Base-by-base conservation (phyloP, 371 early-diverging fungal species). In the Mucor racemosus region DNA sequence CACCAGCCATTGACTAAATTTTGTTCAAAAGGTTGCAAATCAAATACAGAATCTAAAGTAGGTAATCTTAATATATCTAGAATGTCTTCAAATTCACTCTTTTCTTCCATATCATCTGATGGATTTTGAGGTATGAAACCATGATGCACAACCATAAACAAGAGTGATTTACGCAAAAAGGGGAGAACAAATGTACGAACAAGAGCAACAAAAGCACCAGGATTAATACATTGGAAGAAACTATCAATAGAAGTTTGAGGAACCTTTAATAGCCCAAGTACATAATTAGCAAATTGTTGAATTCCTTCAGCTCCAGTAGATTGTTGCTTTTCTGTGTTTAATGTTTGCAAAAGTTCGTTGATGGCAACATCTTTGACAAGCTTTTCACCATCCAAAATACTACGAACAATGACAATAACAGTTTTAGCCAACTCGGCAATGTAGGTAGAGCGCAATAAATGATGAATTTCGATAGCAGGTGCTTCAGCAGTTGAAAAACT, bases 361-460 rank as follows among this genome's bases (percentile, higher is more conserved):
- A 69, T 21, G 4, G 44, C 56, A 3, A 42, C 26, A 26, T 73
- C 55, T 15, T 72, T 55, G 1, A 71, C 40, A 4, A 68, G 31
- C 33, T 62, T 50, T 4, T 72, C 72, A 9, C 60, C 60, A 17
- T 65, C 61, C 1, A 58, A 42, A 4, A 78, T 42, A 21, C 61
- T 34, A 17, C 69, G 72, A 11, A 78, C 67, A 54, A 87, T 66
- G 5, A 72, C 73, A 53, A 86, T 75, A 11, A 82, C 70, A 3
- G 76, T 78, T 66, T 83, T 87, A 14, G 88, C 74, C 15, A 92
- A 65, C 68, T 92, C 92, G 0, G 90, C 92, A 14, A 88, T 58
- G 54, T 86, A 79, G 48, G 92, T 66, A 21, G 87, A 74, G 31
- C 87, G 89, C 46, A 90, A 74, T 33, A 91, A 64, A 42, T 91